phyloP scores from a whole-genome alignment of 169 alveolate genomes.

The Plasmodium coatneyi region DNA sequence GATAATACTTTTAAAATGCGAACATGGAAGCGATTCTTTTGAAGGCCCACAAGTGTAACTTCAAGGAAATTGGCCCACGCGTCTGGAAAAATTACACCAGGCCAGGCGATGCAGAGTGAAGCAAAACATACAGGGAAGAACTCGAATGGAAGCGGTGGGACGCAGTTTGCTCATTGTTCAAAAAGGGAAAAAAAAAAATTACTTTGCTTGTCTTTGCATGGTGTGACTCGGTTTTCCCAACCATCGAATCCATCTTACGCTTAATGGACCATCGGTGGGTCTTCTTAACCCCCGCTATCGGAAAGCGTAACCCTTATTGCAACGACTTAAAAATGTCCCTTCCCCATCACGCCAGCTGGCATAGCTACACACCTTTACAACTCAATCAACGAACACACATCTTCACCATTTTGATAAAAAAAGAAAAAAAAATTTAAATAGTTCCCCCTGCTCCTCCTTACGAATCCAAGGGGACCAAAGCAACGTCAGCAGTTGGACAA shows the following conservation, averaged over 20 bases:
- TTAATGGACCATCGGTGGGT: background rate
- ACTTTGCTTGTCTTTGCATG: background rate
- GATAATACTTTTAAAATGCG: background rate
- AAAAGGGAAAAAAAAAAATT: too few relatives aligned
- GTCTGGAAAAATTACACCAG: background rate
- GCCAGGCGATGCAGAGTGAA: background rate
- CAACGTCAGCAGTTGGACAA: background rate
- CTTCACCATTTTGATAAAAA: background rate
- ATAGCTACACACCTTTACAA: background rate
- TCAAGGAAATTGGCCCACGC: background rate
- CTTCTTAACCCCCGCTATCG: background rate
- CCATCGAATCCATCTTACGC: background rate
- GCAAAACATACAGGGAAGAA: background rate
- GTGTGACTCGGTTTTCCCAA: background rate
- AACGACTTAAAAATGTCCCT: background rate
- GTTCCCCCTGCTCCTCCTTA: background rate
- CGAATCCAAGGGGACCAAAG: background rate
- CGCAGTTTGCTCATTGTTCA: background rate
- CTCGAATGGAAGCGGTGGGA: background rate
- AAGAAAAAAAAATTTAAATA: too few relatives aligned
- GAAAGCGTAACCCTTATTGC: background rate
- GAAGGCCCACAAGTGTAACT: background rate
- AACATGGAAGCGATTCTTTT: background rate
- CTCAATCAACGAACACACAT: background rate
- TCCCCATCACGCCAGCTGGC: background rate